These are phyloP conservation scores for Lepidium sativum DNA, from an alignment of 345 rosid genomes.

Conservation along the genomic window DNA sequence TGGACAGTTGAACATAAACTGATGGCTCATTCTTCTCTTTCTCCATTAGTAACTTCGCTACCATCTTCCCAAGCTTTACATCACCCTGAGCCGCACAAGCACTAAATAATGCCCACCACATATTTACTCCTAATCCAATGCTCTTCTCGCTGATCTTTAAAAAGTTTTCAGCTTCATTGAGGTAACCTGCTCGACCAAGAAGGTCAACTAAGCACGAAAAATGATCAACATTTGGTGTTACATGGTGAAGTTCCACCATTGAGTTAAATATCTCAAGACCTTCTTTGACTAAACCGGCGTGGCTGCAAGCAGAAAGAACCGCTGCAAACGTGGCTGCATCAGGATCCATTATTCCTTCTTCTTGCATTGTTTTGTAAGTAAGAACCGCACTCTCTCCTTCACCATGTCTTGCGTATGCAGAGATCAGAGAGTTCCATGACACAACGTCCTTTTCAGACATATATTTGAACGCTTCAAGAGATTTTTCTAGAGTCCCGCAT, in stretches of 20 bases:
- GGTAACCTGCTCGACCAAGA: constrained; percentile 66
- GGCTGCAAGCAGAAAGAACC: constrained; percentile 74
- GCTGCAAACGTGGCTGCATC: constrained; percentile 60
- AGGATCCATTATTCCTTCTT: constrained; percentile 29
- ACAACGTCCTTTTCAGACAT: constrained; percentile 46
- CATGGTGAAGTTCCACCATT: constrained; percentile 38
- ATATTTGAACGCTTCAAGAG: constrained; percentile 39
- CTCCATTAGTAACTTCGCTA: constrained; percentile 48
- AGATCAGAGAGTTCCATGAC: constrained; percentile 70
- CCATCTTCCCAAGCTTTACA: constrained; percentile 48
- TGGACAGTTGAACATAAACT: constrained; percentile 54
- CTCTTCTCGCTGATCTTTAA: constrained; percentile 24
- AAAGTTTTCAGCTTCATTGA: constrained; percentile 52
- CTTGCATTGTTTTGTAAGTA: constrained; percentile 40
- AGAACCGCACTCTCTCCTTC: constrained; percentile 50
- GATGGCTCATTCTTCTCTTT: constrained; percentile 43
- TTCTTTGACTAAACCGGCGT: constrained; percentile 51
- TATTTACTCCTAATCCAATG: constrained; percentile 28
- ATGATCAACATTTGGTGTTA: constrained; percentile 48
- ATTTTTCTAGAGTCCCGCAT: constrained; percentile 48
- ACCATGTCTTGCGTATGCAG: constrained; percentile 67
- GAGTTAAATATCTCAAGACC: constrained; percentile 45
- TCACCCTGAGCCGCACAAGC: constrained; percentile 74
- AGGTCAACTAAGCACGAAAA: constrained; percentile 68
- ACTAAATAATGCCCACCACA: constrained; percentile 63